Conservation (phyloP, 208 protist species). For the Trypanosoma conorhini region DNA sequence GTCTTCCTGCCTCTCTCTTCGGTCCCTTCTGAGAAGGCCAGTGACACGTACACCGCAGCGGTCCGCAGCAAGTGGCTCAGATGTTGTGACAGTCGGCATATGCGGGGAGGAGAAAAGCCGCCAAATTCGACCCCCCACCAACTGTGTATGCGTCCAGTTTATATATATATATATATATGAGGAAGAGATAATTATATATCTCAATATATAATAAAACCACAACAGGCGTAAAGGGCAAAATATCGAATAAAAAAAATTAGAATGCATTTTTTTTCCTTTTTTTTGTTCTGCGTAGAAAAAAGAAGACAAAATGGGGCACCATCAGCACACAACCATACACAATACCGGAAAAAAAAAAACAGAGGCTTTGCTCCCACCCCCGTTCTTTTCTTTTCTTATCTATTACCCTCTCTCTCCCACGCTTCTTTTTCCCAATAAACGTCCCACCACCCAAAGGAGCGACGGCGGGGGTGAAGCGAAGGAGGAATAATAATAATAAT, state of each 20-base stretch:
- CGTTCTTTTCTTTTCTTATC: too few relatives aligned
- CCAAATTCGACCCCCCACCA: not conserved
- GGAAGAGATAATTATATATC: constrained; percentile 8
- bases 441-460: not conserved
- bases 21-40: not conserved
- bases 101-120: not conserved
- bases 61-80: not conserved
- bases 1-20: not conserved
- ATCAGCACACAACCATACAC: not conserved
- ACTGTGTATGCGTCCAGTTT: constrained; percentile 3
- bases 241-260: constrained; percentile 17
- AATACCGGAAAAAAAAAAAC: not conserved
- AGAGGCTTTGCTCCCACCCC: not conserved
- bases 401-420: not conserved
- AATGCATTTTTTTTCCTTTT: not conserved
- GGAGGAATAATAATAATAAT: constrained; percentile 17
- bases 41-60: not conserved
- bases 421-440: not conserved
- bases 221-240: constrained; percentile 14
- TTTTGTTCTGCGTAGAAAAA: not conserved
- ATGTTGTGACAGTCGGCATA: not conserved
- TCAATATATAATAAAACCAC: not conserved
- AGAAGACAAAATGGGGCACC: not conserved
- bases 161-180: constrained; percentile 1
- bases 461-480: constrained; percentile 2